Evolutionary conservation across 305 asterid species (phyloP), one percentile per base, ranked within the genome.

Genomic region (Caryopteris hybrid): DNA sequence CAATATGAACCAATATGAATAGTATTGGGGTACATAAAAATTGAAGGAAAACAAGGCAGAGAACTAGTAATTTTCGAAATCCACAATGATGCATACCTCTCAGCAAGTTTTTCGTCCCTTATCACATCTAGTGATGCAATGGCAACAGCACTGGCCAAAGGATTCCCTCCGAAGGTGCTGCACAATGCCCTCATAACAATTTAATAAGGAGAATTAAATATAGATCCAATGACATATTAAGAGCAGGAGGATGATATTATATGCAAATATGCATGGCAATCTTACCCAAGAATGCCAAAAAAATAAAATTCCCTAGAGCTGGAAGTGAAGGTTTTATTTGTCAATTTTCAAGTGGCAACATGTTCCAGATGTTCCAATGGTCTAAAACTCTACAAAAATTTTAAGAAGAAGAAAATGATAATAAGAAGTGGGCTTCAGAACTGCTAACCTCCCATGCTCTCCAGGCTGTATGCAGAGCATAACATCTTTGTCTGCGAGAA

Each of bases 381-480:
- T n/a, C n/a, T n/a, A n/a, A n/a, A n/a, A n/a, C n/a, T n/a, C n/a
- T n/a, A n/a, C n/a, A n/a, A n/a, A n/a, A n/a, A 22, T 16, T 7
- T 42, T 34, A 11, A 17, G 21, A 13, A 46, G 25, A 14, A 9
- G 50, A 33, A 29, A 68, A 23, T 2, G 4, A 25, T n/a, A n/a
- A n/a, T n/a, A 31, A 18, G 6, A 27, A 51, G 20, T 50, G 54
- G 67, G 58, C 21, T 60, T 10, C 6, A 20, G 5, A 64, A 52
- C 14, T 31, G 70, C 83, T 18, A 74, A 93, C 99, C 99, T 94
- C 83, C 99, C 99, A 61, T 94, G 97, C 84, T 91, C 97, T 74
- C 99, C 99, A 29, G 97, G 97, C 78, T 86, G 94, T 64, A 94
- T 87, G 77, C 99, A 91, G 61, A 94, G 96, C 99, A 94, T 94